Evolutionary conservation across 148 eudicot species (phyloP).

Genomic region (Dianthus caryophyllus): DNA sequence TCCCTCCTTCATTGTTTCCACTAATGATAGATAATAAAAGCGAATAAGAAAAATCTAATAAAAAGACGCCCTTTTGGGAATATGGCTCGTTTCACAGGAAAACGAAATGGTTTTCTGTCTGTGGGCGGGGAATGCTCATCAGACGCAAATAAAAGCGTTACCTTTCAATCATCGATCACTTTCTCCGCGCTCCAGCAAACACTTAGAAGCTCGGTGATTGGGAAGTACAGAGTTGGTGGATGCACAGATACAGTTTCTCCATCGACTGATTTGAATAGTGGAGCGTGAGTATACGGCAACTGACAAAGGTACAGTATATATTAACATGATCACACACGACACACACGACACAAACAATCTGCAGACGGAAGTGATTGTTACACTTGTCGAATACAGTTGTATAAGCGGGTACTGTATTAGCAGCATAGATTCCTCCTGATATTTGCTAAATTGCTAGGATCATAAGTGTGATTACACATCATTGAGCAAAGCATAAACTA

Average conservation of each 20-base stretch:
- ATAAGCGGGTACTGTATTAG: constrained; percentile 32
- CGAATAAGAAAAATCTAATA: background rate
- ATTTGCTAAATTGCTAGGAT: constrained; percentile 30
- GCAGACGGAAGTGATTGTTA: constrained; percentile 35
- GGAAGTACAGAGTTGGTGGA: constrained; percentile 22
- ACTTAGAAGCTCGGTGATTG: constrained; percentile 25
- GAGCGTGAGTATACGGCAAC: no score
- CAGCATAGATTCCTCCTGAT: constrained; percentile 49
- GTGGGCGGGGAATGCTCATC: constrained; percentile 31
- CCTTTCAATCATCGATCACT: constrained; percentile 30
- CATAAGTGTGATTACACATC: constrained; percentile 25
- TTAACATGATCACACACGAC: constrained; percentile 21
- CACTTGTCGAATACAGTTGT: constrained; percentile 26
- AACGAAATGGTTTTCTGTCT: constrained; percentile 16
- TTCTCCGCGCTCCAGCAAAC: constrained; percentile 27
- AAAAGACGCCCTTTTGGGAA: background rate
- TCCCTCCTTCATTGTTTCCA: background rate
- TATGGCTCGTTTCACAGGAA: constrained; percentile 14
- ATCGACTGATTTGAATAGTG: no score
- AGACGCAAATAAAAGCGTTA: constrained; percentile 33
- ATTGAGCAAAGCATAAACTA: constrained; percentile 32
- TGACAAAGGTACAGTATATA: constrained; percentile 1
- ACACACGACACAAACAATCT: constrained; percentile 11
- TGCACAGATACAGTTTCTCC: constrained; percentile 21
- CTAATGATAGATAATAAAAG: constrained; percentile 7